Conservation (phyloP, 768 basidiomycete species). For the Hemileccinum rubropunctum region DNA sequence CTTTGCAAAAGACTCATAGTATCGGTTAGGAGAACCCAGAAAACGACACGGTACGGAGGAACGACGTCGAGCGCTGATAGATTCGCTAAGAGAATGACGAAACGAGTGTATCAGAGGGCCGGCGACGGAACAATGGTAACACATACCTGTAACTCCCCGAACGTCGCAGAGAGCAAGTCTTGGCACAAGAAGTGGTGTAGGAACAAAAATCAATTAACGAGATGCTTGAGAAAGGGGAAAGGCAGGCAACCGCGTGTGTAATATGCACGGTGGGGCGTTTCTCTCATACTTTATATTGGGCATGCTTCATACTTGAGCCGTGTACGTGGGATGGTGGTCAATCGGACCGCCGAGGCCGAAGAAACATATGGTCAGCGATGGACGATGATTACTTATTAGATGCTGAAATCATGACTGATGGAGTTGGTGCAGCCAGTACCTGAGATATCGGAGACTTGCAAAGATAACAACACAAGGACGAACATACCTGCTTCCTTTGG, state of each 20-base stretch:
- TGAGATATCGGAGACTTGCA: too few relatives aligned
- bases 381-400: too few relatives aligned
- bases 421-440: too few relatives aligned
- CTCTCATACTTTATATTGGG: slow-evolving; percentile 9
- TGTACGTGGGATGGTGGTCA: background rate
- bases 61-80: too few relatives aligned
- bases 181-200: background rate
- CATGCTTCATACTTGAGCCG: slow-evolving; percentile 13
- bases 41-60: too few relatives aligned
- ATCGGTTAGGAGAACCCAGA: background rate
- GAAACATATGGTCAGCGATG: background rate
- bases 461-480: too few relatives aligned
- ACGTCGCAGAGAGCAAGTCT: background rate
- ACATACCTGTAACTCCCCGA: background rate
- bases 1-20: slow-evolving; percentile 2
- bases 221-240: slow-evolving; percentile 2
- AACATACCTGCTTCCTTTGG: too few relatives aligned
- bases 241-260: background rate
- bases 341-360: background rate
- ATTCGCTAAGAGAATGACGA: background rate
- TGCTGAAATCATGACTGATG: too few relatives aligned
- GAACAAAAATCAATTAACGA: background rate
- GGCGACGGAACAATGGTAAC: background rate
- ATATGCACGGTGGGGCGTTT: background rate
- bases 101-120: background rate